Percentiles rank a stretch among this genome's conserved stretches.
phyloP scores from a whole-genome alignment of 1,139 yeast species.

The Eremothecium sinecaudum region DNA sequence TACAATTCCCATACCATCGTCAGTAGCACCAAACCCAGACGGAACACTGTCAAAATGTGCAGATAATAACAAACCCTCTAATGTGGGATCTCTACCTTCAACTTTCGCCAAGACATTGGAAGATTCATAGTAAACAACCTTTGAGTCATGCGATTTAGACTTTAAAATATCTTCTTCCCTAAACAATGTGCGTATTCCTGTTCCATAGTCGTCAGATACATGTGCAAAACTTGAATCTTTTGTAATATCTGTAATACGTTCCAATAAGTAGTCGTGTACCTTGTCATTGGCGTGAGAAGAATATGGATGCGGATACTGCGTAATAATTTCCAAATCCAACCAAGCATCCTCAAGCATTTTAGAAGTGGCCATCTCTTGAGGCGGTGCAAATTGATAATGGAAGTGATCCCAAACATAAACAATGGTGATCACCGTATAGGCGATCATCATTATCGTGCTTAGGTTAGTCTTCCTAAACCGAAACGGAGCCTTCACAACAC shows the following conservation, averaged over 20 bases:
- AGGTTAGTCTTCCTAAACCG: conserved; percentile 27
- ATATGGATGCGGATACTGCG: conserved; percentile 64
- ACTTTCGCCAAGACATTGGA: conserved; percentile 67
- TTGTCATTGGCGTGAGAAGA: conserved; percentile 65
- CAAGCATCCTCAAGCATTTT: conserved; percentile 45
- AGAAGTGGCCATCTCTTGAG: conserved; percentile 23
- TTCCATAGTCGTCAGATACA: conserved; percentile 45
- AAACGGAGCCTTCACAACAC: conserved; percentile 13
- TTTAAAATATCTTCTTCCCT: conserved; percentile 41
- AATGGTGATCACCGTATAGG: conserved; percentile 15
- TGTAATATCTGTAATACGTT: conserved; percentile 35
- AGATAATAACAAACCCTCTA: conserved; percentile 64
- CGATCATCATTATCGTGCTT: conserved; percentile 20
- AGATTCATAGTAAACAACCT: conserved; percentile 65
- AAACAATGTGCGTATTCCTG: conserved; percentile 39
- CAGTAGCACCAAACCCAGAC: conserved; percentile 79
- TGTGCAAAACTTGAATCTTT: conserved; percentile 15
- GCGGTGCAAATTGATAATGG: conserved; percentile 14
- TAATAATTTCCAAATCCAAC: conserved; percentile 61
- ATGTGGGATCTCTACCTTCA: conserved; percentile 46
- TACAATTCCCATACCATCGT: conserved; percentile 90
- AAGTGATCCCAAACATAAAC: conserved; percentile 16
- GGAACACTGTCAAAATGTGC: conserved; percentile 92
- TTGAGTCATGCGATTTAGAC: conserved; percentile 32
- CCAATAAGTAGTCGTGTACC: conserved; percentile 58